These are phyloP conservation scores for Verticillium isaacii DNA, from an alignment of 2,329 filamentous ascomycete species.

Conservation along the genomic window DNA sequence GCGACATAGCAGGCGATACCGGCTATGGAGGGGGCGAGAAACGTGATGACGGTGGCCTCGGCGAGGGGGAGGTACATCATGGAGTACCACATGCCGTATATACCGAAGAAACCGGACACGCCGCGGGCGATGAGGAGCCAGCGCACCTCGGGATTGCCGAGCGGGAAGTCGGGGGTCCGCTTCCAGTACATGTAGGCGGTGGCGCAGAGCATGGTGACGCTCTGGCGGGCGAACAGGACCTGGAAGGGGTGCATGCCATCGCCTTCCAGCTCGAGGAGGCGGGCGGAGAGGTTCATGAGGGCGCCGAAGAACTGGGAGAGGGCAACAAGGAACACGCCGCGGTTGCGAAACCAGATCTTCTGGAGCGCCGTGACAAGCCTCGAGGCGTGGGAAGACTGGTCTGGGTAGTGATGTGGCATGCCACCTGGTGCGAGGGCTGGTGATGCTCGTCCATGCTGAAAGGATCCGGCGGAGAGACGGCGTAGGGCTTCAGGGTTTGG, in stretches of 20 bases:
- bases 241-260: conserved; percentile 77
- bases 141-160: conserved; percentile 64
- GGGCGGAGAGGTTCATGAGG: conserved; percentile 78
- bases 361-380: conserved; percentile 10
- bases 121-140: conserved; percentile 65
- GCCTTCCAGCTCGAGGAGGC: conserved; percentile 68
- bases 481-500: conserved; percentile 26
- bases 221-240: conserved; percentile 77
- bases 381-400: neutral
- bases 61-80: conserved; percentile 75
- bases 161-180: conserved; percentile 62
- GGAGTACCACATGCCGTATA: conserved; percentile 68
- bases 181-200: conserved; percentile 70
- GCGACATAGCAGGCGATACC: conserved; percentile 77
- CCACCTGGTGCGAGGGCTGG: conserved; percentile 17
- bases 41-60: conserved; percentile 86
- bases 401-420: neutral
- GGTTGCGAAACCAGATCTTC: conserved; percentile 58
- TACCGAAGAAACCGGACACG: conserved; percentile 68
- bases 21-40: conserved; percentile 73
- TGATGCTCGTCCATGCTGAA: conserved; percentile 20
- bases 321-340: conserved; percentile 69
- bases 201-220: conserved; percentile 63
- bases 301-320: conserved; percentile 76
- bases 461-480: conserved; percentile 34